Percentiles rank a stretch among this genome's conserved stretches.
These are phyloP conservation scores for Kwoniella dejecticola DNA, from an alignment of 768 basidiomycete genomes.

Conservation along the genomic window DNA sequence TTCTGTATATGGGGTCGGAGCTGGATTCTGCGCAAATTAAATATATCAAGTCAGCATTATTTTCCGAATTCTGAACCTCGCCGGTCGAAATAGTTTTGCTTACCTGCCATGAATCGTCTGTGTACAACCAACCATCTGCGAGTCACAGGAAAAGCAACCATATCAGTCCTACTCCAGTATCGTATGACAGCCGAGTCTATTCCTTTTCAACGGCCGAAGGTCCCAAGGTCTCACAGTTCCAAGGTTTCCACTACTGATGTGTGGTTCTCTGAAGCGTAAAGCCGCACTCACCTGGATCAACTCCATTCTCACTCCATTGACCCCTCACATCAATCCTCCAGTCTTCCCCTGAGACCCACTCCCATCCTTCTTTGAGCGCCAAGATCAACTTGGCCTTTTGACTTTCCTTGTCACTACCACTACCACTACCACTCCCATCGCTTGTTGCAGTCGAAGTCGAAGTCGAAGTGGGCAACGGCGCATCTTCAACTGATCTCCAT, in stretches of 20 bases:
- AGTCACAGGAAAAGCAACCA: not conserved
- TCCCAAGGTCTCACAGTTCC: no score
- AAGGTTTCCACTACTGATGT: no score
- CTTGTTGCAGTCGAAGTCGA: not conserved
- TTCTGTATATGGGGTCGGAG: conserved; percentile 30
- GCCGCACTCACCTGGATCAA: conserved; percentile 39
- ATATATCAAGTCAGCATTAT: not conserved
- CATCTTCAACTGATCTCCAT: conserved; percentile 15
- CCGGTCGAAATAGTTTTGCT: conserved; percentile 4
- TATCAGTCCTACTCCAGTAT: not conserved
- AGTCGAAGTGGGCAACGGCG: not conserved
- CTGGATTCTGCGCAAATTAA: conserved; percentile 21
- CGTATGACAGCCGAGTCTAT: no score
- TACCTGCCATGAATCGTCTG: conserved; percentile 55
- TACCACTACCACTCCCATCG: not conserved
- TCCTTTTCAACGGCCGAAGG: no score
- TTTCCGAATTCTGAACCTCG: not conserved
- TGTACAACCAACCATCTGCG: conserved; percentile 54
- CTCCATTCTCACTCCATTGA: conserved; percentile 43
- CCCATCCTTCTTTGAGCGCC: conserved; percentile 47
- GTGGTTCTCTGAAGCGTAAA: not conserved
- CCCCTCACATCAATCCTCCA: conserved; percentile 52
- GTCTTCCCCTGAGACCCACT: conserved; percentile 48
- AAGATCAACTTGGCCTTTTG: conserved; percentile 28
- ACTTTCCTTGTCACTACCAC: conserved; percentile 9